These are phyloP conservation scores for Pythium dissotocum DNA, from an alignment of 352 stramenopile species.

Conservation along the genomic window DNA sequence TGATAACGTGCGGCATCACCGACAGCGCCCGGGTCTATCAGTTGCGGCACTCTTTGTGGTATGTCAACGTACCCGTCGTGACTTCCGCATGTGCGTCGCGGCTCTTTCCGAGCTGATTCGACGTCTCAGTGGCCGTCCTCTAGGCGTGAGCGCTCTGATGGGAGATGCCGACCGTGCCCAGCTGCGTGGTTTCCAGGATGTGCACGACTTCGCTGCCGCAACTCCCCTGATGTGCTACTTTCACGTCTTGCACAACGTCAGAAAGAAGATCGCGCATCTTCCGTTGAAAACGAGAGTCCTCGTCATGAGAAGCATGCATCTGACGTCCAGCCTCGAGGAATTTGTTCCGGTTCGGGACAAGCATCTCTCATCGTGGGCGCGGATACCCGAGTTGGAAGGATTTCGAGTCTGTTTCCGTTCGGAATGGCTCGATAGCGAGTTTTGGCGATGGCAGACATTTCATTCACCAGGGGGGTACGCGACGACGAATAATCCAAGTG, in stretches of 20 bases:
- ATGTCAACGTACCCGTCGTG: constrained; percentile 1
- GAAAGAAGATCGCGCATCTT: constrained; percentile 20
- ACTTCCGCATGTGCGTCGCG: background rate
- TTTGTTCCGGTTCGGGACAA: background rate
- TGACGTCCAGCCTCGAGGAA: background rate
- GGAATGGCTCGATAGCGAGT: constrained; percentile 13
- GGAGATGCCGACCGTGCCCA: constrained; percentile 6
- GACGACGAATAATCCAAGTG: constrained; percentile 27
- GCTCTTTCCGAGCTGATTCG: background rate
- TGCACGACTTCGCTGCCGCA: background rate
- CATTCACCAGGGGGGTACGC: constrained; percentile 16
- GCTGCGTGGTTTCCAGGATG: constrained; percentile 3
- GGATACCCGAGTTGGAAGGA: background rate
- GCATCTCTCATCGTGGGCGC: background rate
- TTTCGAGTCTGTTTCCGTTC: constrained; percentile 10
- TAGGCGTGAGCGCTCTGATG: background rate
- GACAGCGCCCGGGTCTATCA: too few species aligned
- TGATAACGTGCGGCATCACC: too few species aligned
- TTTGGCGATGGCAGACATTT: constrained; percentile 27
- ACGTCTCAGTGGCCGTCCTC: background rate
- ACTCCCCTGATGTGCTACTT: constrained; percentile 26
- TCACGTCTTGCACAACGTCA: constrained; percentile 30
- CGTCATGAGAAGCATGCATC: constrained; percentile 6
- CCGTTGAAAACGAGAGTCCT: background rate
- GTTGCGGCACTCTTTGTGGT: constrained; percentile 4